Percentiles rank a stretch among this genome's conserved stretches.
Evolutionary conservation across 73 alveolate species (phyloP).

Genomic region (Breviolum minutum): DNA sequence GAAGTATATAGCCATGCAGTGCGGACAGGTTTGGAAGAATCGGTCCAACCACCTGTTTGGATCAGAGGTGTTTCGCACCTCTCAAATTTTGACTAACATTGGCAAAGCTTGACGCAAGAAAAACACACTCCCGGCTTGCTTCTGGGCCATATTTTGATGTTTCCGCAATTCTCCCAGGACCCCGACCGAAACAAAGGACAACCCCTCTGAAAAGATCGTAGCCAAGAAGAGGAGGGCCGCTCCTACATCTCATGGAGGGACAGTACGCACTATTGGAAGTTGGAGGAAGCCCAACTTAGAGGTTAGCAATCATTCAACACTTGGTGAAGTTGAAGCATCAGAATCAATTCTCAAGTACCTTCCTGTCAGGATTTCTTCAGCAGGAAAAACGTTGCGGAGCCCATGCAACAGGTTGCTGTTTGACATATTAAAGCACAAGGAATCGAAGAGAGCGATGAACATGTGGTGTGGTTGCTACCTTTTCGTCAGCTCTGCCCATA

Average conservation of each 20-base stretch:
- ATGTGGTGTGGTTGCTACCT: too few species aligned
- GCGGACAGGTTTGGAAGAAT: background rate
- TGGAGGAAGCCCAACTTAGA: background rate
- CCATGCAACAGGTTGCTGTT: too few species aligned
- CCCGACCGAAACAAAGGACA: slow-evolving; percentile 26
- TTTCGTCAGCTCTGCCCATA: too few species aligned
- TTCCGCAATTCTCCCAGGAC: background rate
- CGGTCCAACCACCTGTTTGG: background rate
- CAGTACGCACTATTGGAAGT: too few species aligned
- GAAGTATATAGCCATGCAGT: background rate
- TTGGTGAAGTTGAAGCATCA: background rate
- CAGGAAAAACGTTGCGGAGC: too few species aligned
- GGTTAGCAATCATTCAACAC: background rate
- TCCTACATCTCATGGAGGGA: background rate
- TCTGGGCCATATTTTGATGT: background rate
- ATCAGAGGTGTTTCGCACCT: background rate
- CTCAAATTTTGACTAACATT: background rate
- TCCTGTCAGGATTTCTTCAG: too few species aligned
- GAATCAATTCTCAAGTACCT: too few species aligned
- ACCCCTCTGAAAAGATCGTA: slow-evolving; percentile 34
- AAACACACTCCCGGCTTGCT: background rate
- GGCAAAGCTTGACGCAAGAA: too few species aligned
- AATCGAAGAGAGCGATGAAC: too few species aligned
- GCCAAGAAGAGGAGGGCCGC: slow-evolving; percentile 28
- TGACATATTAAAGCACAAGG: too few species aligned